Percentiles rank a stretch among this genome's conserved stretches.
phyloP scores from a whole-genome alignment of 164 flowering plant species.

The Piper betle region DNA sequence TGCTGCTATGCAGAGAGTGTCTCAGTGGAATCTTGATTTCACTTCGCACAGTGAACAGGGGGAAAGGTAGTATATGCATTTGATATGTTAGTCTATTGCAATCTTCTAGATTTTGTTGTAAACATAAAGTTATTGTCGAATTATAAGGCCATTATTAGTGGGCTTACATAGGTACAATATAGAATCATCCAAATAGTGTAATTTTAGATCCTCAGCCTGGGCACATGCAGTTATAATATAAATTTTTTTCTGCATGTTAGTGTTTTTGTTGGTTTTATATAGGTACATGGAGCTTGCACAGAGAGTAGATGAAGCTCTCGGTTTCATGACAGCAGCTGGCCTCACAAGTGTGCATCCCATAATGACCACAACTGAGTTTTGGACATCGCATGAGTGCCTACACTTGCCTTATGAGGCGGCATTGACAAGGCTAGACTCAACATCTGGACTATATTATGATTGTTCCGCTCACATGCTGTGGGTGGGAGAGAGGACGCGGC shows the following conservation, averaged over 20 bases:
- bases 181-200: too few relatives aligned
- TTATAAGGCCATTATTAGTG: too few relatives aligned
- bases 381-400: constrained; percentile 44
- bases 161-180: too few relatives aligned
- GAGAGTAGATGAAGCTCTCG: constrained; percentile 48
- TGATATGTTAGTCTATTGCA: background rate
- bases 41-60: constrained; percentile 33
- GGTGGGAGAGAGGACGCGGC: constrained; percentile 49
- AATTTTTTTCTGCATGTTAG: background rate
- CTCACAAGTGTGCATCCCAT: constrained; percentile 26
- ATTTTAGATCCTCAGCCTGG: background rate
- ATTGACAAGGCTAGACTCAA: constrained; percentile 35
- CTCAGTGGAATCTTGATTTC: constrained; percentile 40
- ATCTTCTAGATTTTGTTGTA: too few relatives aligned
- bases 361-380: constrained; percentile 35
- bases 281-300: constrained; percentile 43
- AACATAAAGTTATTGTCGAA: too few relatives aligned
- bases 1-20: constrained; percentile 44
- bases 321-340: constrained; percentile 44
- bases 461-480: constrained; percentile 48
- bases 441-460: constrained; percentile 31
- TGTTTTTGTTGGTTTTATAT: background rate
- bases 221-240: background rate
- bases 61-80: constrained; percentile 20
- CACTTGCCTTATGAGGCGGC: constrained; percentile 38